Conservation (phyloP, 2,329 filamentous ascomycete genomes). For the Aureobasidium subglaciale region DNA sequence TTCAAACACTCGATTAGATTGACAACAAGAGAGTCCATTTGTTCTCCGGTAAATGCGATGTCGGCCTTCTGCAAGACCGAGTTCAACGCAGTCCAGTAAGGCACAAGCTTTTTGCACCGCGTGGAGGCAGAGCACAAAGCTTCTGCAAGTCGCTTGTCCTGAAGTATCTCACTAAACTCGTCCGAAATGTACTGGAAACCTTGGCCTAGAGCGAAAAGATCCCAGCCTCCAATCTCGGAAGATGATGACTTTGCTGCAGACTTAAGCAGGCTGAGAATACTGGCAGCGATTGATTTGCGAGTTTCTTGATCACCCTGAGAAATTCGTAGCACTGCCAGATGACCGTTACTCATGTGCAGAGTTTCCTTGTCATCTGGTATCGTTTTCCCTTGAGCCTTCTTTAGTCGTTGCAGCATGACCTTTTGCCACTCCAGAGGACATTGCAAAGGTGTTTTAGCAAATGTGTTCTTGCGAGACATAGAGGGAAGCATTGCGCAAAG, state of each 20-base stretch:
- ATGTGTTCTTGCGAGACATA: constrained; percentile 42
- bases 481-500: constrained; percentile 62
- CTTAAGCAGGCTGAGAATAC: neutral
- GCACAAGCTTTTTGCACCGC: constrained; percentile 10
- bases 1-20: constrained; percentile 67
- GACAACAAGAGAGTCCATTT: constrained; percentile 55
- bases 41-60: constrained; percentile 32
- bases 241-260: neutral
- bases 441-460: constrained; percentile 43
- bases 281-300: constrained; percentile 5
- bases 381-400: constrained; percentile 1
- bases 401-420: constrained; percentile 30
- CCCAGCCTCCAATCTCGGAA: neutral
- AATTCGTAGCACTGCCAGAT: constrained; percentile 2
- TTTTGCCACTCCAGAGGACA: constrained; percentile 56
- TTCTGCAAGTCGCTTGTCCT: constrained; percentile 6
- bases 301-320: constrained; percentile 10
- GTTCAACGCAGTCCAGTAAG: constrained; percentile 13
- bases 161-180: neutral
- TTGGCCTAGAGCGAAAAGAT: constrained; percentile 14
- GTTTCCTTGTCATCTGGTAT: neutral
- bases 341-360: constrained; percentile 11
- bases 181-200: constrained; percentile 15
- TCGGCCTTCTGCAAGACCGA: neutral
- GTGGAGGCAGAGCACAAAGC: constrained; percentile 10